Evolutionary conservation across 2,329 filamentous ascomycete genomes (phyloP).

Genomic region (Balansia obtecta): DNA sequence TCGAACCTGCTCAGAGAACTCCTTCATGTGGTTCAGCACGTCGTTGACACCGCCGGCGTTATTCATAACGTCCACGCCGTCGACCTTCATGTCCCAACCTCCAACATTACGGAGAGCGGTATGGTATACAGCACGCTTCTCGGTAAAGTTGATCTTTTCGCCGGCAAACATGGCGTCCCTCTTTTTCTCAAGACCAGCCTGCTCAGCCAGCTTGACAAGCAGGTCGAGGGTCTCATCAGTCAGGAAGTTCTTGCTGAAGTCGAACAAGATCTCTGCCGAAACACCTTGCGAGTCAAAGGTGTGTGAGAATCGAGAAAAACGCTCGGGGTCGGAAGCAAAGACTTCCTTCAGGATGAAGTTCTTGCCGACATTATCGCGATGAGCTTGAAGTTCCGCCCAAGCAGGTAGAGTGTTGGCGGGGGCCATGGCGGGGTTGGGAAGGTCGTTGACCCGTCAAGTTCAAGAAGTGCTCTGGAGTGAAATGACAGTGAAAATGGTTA

Average conservation of each 20-base stretch:
- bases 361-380: conserved; percentile 77
- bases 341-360: conserved; percentile 87
- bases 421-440: conserved; percentile 40
- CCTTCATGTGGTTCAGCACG: conserved; percentile 94
- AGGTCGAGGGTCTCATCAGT: conserved; percentile 83
- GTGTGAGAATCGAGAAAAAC: conserved; percentile 83
- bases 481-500: not conserved
- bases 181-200: conserved; percentile 84
- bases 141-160: conserved; percentile 99
- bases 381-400: conserved; percentile 84
- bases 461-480: not conserved
- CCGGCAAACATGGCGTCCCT: conserved; percentile 96
- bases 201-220: conserved; percentile 79
- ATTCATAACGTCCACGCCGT: conserved; percentile 86
- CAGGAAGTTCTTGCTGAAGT: conserved; percentile 98
- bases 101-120: conserved; percentile 82
- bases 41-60: conserved; percentile 77
- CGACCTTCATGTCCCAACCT: conserved; percentile 71
- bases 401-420: conserved; percentile 76
- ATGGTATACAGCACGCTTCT: conserved; percentile 92
- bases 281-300: conserved; percentile 71
- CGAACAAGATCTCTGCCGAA: conserved; percentile 86
- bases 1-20: conserved; percentile 89
- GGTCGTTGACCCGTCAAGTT: not conserved
- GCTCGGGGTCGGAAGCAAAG: conserved; percentile 76